Evolutionary conservation across 1,284 basidiomycete genomes (phyloP).

Genomic region (Ganoderma leucocontextum): DNA sequence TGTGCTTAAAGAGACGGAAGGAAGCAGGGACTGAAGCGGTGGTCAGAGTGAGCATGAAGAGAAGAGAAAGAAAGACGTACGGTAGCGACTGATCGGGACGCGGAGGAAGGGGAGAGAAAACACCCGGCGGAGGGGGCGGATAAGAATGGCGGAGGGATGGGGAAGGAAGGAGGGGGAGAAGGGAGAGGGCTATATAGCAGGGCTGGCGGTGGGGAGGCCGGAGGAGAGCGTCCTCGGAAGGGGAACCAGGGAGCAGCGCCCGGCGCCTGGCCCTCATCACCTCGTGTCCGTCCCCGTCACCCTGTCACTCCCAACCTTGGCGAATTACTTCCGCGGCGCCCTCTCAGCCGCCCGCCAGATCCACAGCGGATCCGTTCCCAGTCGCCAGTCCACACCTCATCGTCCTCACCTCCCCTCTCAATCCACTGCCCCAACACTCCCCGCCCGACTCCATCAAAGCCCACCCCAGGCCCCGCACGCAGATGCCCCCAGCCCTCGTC

Average conservation of each 20-base stretch:
- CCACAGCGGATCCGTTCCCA: slow-evolving; percentile 7
- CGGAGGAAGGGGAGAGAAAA: slow-evolving; percentile 22
- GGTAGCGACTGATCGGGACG: slow-evolving; percentile 24
- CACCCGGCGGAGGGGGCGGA: slow-evolving; percentile 39
- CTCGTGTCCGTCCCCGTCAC: slow-evolving; percentile 32
- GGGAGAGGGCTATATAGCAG: slow-evolving; percentile 21
- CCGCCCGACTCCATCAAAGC: not conserved
- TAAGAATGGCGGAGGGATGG: slow-evolving; percentile 38
- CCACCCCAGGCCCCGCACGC: not conserved
- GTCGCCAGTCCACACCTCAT: not conserved
- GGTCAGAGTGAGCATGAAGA: slow-evolving; percentile 23
- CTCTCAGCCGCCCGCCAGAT: slow-evolving; percentile 18
- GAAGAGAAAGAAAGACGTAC: slow-evolving; percentile 39
- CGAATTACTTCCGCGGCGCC: slow-evolving; percentile 34
- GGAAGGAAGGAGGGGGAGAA: slow-evolving; percentile 26
- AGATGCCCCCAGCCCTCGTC: slow-evolving; percentile 17
- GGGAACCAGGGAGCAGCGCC: not conserved
- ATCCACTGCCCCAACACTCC: not conserved
- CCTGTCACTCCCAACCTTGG: slow-evolving; percentile 32
- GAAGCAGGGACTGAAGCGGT: slow-evolving; percentile 45
- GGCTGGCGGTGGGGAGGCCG: slow-evolving; percentile 4
- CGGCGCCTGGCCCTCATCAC: slow-evolving; percentile 23
- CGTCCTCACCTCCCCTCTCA: not conserved
- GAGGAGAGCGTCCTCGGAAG: slow-evolving; percentile 2
- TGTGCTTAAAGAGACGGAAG: slow-evolving; percentile 49